Percentiles rank a stretch among this genome's conserved stretches.
phyloP scores from a whole-genome alignment of 2,329 filamentous ascomycete species.

The Neurospora crassa region DNA sequence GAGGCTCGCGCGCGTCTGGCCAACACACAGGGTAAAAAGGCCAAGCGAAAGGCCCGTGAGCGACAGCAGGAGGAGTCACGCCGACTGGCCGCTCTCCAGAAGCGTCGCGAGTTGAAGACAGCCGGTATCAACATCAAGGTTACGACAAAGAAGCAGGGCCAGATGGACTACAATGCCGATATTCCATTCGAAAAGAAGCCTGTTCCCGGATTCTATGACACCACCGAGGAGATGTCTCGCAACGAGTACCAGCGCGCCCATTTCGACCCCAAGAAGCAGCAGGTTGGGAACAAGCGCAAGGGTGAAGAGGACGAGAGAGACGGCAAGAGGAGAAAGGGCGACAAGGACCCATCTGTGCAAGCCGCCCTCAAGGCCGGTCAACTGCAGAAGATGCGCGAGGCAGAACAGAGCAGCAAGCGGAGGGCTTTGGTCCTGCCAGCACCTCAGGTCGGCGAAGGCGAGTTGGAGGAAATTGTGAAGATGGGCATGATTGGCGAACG shows the following conservation, averaged over 20 bases:
- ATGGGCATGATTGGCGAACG: slow-evolving; percentile 92
- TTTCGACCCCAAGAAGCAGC: slow-evolving; percentile 89
- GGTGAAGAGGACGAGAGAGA: slow-evolving; percentile 76
- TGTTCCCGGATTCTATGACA: slow-evolving; percentile 86
- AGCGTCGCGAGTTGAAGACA: slow-evolving; percentile 91
- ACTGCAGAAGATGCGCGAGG: slow-evolving; percentile 88
- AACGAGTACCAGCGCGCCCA: slow-evolving; percentile 79
- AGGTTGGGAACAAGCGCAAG: slow-evolving; percentile 81
- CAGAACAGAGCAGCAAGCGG: slow-evolving; percentile 92
- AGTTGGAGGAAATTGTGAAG: slow-evolving; percentile 96
- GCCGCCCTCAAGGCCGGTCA: slow-evolving; percentile 90
- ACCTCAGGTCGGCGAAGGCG: slow-evolving; percentile 85
- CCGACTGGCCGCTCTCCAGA: slow-evolving; percentile 81
- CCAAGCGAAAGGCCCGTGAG: slow-evolving; percentile 93
- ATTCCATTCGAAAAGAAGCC: slow-evolving; percentile 95
- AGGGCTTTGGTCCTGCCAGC: slow-evolving; percentile 72
- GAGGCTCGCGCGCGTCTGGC: slow-evolving; percentile 92
- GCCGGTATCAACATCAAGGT: slow-evolving; percentile 98
- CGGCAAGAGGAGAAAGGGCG: slow-evolving; percentile 78
- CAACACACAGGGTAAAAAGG: slow-evolving; percentile 98
- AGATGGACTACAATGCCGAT: slow-evolving; percentile 99
- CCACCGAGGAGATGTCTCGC: slow-evolving; percentile 63
- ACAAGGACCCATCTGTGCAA: slow-evolving; percentile 74
- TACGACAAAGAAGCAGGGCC: slow-evolving; percentile 78
- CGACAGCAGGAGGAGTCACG: slow-evolving; percentile 91